These are phyloP conservation scores for Prunella vulgaris DNA, from an alignment of 257 asterid species.

Conservation along the genomic window DNA sequence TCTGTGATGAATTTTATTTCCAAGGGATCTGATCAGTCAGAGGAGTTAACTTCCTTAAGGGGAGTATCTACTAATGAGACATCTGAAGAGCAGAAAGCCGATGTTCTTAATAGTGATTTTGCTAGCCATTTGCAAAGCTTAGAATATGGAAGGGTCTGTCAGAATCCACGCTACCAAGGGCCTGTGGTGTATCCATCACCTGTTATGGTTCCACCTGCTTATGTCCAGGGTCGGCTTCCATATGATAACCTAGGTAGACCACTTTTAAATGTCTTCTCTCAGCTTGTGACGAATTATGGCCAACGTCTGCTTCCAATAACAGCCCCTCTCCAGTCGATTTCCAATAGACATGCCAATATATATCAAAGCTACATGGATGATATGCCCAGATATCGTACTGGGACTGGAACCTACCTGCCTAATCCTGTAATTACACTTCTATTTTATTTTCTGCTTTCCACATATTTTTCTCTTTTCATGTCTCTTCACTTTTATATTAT, in stretches of 20 bases:
- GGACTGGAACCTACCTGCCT: constrained; percentile 98
- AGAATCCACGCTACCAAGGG: constrained; percentile 52
- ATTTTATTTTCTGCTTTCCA: constrained; percentile 3
- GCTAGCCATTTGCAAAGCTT: constrained; percentile 90
- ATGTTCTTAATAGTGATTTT: constrained; percentile 87
- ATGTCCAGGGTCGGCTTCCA: constrained; percentile 65
- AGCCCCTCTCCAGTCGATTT: constrained; percentile 60
- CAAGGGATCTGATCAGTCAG: constrained; percentile 47
- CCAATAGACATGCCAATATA: constrained; percentile 62
- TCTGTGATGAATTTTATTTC: constrained; percentile 38
- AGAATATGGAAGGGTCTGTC: constrained; percentile 88
- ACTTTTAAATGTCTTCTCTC: constrained; percentile 48
- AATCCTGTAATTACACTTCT: constrained; percentile 65
- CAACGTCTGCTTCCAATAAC: constrained; percentile 55
- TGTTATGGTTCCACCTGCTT: constrained; percentile 71
- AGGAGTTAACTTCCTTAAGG: constrained; percentile 43
- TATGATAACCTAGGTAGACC: constrained; percentile 82
- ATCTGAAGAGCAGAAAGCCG: constrained; percentile 54
- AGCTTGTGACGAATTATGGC: constrained; percentile 62
- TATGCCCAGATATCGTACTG: constrained; percentile 76
- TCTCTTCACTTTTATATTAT: background rate
- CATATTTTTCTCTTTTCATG: background rate
- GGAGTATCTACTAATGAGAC: constrained; percentile 35
- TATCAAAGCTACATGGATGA: constrained; percentile 70
- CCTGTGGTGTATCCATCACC: constrained; percentile 64